These are phyloP conservation scores for Sclerotinia borealis DNA, from an alignment of 2,329 filamentous ascomycete genomes.

Conservation along the genomic window DNA sequence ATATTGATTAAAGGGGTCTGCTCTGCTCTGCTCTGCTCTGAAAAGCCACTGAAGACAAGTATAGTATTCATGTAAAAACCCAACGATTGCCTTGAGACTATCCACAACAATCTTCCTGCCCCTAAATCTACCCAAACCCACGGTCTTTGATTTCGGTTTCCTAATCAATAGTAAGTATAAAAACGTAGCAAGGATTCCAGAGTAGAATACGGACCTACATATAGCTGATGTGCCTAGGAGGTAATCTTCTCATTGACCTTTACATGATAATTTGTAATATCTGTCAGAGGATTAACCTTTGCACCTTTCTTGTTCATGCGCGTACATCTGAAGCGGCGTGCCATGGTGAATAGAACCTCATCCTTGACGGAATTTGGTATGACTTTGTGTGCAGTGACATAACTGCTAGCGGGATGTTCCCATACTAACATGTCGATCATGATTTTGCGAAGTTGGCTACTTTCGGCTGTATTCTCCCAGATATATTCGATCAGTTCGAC, in stretches of 20 bases:
- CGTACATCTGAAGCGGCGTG: too few relatives aligned
- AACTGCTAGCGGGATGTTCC: not conserved
- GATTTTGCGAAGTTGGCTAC: not conserved
- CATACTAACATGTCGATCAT: conserved; percentile 13
- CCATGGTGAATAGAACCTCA: not conserved
- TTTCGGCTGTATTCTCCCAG: conserved; percentile 4
- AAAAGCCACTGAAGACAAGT: not conserved
- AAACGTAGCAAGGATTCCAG: too few relatives aligned
- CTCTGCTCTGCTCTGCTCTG: not conserved
- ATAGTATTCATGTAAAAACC: not conserved
- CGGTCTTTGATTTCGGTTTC: too few relatives aligned
- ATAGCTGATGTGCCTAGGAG: not conserved
- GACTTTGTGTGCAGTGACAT: too few relatives aligned
- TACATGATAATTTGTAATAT: not conserved
- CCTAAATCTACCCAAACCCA: too few relatives aligned
- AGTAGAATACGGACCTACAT: not conserved
- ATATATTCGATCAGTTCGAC: not conserved
- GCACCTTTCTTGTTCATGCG: not conserved
- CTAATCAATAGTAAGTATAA: too few relatives aligned
- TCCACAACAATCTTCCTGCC: not conserved
- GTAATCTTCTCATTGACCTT: not conserved
- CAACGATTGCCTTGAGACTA: not conserved
- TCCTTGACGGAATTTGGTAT: not conserved
- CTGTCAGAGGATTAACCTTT: not conserved
- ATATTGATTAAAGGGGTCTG: not conserved